These are phyloP conservation scores for Globisporangium alternatum DNA, from an alignment of 352 stramenopile species.

Conservation along the genomic window DNA sequence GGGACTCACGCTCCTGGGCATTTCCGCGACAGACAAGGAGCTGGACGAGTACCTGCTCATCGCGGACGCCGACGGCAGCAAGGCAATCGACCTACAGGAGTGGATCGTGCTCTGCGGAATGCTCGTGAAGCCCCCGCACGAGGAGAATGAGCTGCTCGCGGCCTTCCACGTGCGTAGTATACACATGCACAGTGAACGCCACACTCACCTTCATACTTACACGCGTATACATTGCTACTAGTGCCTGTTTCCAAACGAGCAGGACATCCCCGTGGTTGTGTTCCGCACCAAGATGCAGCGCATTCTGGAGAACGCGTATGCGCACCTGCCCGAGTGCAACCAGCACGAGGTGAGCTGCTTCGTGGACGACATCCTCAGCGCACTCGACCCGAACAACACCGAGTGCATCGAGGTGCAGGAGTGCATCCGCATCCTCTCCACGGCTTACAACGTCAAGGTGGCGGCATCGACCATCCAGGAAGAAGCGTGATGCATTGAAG, in stretches of 20 bases:
- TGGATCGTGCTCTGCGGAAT: slow-evolving; percentile 66
- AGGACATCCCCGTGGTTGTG: slow-evolving; percentile 55
- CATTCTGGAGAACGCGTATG: slow-evolving; percentile 60
- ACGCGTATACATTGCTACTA: slow-evolving; percentile 14
- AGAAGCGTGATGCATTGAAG: background rate
- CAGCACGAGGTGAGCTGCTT: slow-evolving; percentile 69
- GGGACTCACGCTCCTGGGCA: slow-evolving; percentile 52
- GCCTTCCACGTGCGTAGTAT: slow-evolving; percentile 47
- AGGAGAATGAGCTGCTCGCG: slow-evolving; percentile 44
- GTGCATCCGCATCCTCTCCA: slow-evolving; percentile 58
- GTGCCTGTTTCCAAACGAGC: slow-evolving; percentile 59
- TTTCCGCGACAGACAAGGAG: slow-evolving; percentile 60
- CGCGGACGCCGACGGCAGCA: slow-evolving; percentile 59
- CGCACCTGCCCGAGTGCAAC: slow-evolving; percentile 61
- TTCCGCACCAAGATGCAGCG: slow-evolving; percentile 74
- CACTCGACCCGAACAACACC: slow-evolving; percentile 64
- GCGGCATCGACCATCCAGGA: background rate
- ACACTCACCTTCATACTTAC: background rate
- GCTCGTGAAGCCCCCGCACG: slow-evolving; percentile 51
- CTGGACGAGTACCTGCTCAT: slow-evolving; percentile 66
- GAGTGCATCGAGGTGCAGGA: slow-evolving; percentile 72
- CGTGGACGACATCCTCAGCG: slow-evolving; percentile 65
- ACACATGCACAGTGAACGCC: background rate
- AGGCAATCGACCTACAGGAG: slow-evolving; percentile 64
- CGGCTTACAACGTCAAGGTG: slow-evolving; percentile 36